Percentiles rank a stretch among this genome's conserved stretches.
Conservation (phyloP, 1,284 basidiomycete species). For the Ceratorhiza oryzae-sativae region DNA sequence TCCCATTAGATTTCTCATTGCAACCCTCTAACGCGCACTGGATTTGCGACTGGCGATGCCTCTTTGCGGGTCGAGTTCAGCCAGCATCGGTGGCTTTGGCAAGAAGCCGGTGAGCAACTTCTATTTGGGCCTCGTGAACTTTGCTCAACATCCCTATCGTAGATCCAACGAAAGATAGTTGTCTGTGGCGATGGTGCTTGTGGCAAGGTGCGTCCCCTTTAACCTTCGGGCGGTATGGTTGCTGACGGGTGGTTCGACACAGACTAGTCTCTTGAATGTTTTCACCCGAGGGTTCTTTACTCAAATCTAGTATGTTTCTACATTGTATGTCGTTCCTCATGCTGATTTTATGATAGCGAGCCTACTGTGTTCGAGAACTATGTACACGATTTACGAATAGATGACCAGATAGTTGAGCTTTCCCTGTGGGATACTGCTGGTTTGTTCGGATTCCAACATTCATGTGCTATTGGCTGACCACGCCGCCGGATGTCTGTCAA, state of each 20-base stretch:
- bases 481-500: slow-evolving; percentile 7
- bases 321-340: background rate
- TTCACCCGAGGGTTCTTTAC: slow-evolving; percentile 88
- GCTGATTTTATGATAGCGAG: slow-evolving; percentile 61
- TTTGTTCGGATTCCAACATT: slow-evolving; percentile 52
- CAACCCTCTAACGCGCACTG: background rate
- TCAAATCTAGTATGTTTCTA: slow-evolving; percentile 77
- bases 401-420: slow-evolving; percentile 85
- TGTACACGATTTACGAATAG: slow-evolving; percentile 83
- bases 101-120: slow-evolving; percentile 31
- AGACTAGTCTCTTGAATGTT: slow-evolving; percentile 67
- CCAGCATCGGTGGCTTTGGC: slow-evolving; percentile 33
- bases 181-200: slow-evolving; percentile 94
- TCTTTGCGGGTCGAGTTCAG: slow-evolving; percentile 38
- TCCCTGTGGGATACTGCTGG: slow-evolving; percentile 97
- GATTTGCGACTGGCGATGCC: slow-evolving; percentile 11
- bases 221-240: slow-evolving; percentile 47
- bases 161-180: slow-evolving; percentile 75
- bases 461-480: slow-evolving; percentile 10
- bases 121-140: background rate
- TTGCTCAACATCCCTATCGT: background rate
- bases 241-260: slow-evolving; percentile 17
- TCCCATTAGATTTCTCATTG: background rate
- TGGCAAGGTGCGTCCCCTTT: slow-evolving; percentile 62
- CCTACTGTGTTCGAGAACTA: slow-evolving; percentile 95